phyloP scores from a whole-genome alignment of 176 grass and related monocot genomes.

The Alopecurus myosuroides region DNA sequence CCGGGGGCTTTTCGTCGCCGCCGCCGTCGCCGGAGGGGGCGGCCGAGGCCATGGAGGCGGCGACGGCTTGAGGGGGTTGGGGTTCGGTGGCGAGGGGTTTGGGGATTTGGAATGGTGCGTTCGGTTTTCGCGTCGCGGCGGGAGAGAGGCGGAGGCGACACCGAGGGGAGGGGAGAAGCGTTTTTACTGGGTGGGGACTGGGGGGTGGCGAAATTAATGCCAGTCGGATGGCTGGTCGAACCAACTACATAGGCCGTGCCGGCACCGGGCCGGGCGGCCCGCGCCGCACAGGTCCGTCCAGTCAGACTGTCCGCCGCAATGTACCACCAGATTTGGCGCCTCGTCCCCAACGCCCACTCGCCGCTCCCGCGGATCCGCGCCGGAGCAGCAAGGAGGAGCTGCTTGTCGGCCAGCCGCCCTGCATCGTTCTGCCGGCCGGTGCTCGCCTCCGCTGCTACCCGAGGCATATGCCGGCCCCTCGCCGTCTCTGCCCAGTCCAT shows the following conservation, averaged over 20 bases:
- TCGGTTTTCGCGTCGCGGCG: not conserved
- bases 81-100: not conserved
- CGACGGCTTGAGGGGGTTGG: not conserved
- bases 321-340: constrained; percentile 29
- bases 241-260: not conserved
- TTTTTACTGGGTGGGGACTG: too few relatives aligned
- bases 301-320: constrained; percentile 16
- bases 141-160: not conserved
- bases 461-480: constrained; percentile 21
- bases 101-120: not conserved
- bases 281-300: not conserved
- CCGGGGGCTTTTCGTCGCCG: constrained; percentile 21
- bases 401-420: not conserved
- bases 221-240: not conserved
- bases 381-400: not conserved
- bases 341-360: constrained; percentile 28
- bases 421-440: not conserved
- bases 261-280: not conserved
- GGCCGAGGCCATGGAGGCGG: constrained; percentile 33
- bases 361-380: constrained; percentile 2
- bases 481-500: constrained; percentile 16
- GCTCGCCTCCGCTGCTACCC: not conserved
- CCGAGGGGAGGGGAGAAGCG: not conserved
- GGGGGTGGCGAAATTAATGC: too few relatives aligned
- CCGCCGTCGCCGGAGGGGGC: not conserved